These are phyloP conservation scores for Neolentinus lepideus DNA, from an alignment of 1,284 basidiomycete genomes.

Conservation along the genomic window DNA sequence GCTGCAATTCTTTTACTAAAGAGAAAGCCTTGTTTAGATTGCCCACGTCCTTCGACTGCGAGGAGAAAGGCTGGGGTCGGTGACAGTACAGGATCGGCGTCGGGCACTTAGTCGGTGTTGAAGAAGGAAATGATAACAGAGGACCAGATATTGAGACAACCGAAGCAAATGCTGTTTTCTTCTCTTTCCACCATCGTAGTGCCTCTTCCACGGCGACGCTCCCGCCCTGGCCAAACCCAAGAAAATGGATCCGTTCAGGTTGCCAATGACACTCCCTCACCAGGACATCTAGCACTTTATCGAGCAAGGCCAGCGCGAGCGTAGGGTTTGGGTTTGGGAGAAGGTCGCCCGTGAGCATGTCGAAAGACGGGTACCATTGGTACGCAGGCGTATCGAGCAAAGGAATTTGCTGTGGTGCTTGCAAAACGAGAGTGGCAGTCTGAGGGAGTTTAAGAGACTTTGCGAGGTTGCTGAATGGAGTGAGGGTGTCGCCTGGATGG, in stretches of 20 bases:
- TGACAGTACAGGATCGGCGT: conserved; percentile 64
- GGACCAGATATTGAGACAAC: conserved; percentile 66
- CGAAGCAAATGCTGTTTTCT: conserved; percentile 47
- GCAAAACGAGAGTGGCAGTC: conserved; percentile 76
- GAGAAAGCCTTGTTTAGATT: conserved; percentile 56
- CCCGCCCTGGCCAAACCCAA: conserved; percentile 89
- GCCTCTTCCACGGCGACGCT: conserved; percentile 69
- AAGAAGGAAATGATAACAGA: conserved; percentile 69
- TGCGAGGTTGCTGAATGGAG: conserved; percentile 71
- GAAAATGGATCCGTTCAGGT: conserved; percentile 65
- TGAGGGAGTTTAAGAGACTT: conserved; percentile 75
- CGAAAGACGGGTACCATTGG: conserved; percentile 88
- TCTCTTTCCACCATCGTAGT: conserved; percentile 38
- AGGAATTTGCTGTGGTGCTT: conserved; percentile 77
- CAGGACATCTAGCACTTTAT: conserved; percentile 50
- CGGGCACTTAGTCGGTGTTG: conserved; percentile 33
- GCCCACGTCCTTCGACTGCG: conserved; percentile 33
- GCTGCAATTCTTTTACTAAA: conserved; percentile 35
- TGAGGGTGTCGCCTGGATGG: conserved; percentile 70
- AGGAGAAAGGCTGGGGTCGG: conserved; percentile 36
- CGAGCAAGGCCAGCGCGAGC: conserved; percentile 50
- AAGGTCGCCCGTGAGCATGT: conserved; percentile 61
- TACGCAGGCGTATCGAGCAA: conserved; percentile 74
- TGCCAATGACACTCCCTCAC: conserved; percentile 59
- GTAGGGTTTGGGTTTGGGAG: conserved; percentile 69